Base-by-base conservation (phyloP, 2,329 filamentous ascomycete genomes). In the Penicillium aurantiogriseum region DNA sequence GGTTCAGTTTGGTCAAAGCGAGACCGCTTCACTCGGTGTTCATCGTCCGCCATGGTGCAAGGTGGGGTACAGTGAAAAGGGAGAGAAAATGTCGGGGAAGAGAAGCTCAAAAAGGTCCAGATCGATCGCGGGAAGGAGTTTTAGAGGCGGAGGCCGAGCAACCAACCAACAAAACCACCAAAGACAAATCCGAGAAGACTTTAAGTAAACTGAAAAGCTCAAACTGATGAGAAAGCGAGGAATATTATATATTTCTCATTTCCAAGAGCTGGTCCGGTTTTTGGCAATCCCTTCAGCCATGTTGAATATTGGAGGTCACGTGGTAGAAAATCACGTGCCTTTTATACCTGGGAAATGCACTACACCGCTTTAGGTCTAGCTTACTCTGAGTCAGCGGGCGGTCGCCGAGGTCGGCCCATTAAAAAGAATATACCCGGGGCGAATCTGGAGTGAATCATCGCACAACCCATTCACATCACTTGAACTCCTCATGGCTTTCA, bases 1-100 rank as follows among this genome's bases (percentile, higher is more conserved):
- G 90, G 87, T 73, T 93, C 91, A 46, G 87, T 94, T 76, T 95
- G 91, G 73, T 97, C 93, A 77, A 97, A 97, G 75, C 93, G 91
- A 71, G 92, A 96, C 61, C 92, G 89, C 81, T 96, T 96, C 59
- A 81, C 80, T 59, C 86, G 85, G 72, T 87, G 85, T 66, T 92
- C 89, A 62, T 88, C 83, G 69, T 94, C 91, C 65, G 89, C 86
- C 91, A 96, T 92, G 46, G 60, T 59, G 56, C 39, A 35, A 38
- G 25, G 39, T 33, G 23, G 48, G 39, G 44, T 44, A 45, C 47
- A 47, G 47, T 42, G 29, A 38, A 39, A 31, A 42, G 39, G 31
- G 15, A 51, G 23, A 51, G 36, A 27, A 48, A 27, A 48, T 53
- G 40, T 49, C 44, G 54, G 49, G 47, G 43, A 45, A 48, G 49